phyloP scores from a whole-genome alignment of 345 rosid species.

The Eucalyptus tenuipes region DNA sequence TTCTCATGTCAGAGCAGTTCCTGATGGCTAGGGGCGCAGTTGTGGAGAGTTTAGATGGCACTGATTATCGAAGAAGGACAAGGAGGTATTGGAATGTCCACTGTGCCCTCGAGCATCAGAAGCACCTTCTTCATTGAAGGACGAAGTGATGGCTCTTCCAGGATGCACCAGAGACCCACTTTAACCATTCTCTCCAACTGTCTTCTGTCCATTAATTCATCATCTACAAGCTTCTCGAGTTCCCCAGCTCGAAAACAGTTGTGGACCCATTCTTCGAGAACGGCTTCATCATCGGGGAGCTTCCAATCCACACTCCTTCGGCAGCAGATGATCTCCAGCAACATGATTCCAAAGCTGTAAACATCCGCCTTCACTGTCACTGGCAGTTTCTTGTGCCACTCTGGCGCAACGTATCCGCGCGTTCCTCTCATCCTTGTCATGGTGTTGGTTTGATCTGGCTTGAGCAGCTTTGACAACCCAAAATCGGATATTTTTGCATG shows the following conservation, averaged over 20 bases:
- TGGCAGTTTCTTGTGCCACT: conserved; percentile 8
- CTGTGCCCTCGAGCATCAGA: conserved; percentile 1
- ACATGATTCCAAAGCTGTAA: conserved; percentile 14
- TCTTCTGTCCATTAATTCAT: conserved; percentile 2
- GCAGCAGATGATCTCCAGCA: conserved; percentile 7
- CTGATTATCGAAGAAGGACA: background rate
- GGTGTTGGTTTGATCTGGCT: conserved; percentile 8
- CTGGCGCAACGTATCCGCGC: conserved; percentile 8
- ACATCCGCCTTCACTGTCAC: conserved; percentile 11
- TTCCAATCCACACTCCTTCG: background rate
- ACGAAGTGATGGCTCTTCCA: conserved; percentile 2
- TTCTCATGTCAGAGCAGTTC: background rate
- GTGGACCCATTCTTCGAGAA: conserved; percentile 9
- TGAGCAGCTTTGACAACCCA: background rate
- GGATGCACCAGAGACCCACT: conserved; percentile 10
- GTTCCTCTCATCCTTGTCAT: conserved; percentile 9
- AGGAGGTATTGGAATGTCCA: background rate
- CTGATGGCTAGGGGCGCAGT: background rate
- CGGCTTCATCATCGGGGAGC: background rate
- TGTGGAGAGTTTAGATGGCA: background rate
- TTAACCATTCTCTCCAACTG: background rate
- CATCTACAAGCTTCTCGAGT: background rate
- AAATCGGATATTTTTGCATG: conserved; percentile 7
- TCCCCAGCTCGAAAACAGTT: background rate
- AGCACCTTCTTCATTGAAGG: conserved; percentile 1